Conservation (phyloP, 2,329 filamentous ascomycete species). For the Allantophomopsis lycopodina region DNA sequence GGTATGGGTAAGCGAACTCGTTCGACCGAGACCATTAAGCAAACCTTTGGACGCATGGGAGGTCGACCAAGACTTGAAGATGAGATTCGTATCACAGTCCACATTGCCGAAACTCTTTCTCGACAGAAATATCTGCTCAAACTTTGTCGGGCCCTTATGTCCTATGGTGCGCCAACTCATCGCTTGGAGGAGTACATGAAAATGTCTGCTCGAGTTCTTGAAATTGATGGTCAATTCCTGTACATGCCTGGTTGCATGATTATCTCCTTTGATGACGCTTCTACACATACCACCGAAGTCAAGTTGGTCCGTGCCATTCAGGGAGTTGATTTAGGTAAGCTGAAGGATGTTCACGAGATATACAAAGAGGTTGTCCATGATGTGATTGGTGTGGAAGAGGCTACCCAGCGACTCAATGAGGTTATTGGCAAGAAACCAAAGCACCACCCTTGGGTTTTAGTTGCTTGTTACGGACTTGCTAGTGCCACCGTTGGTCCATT, state of each 20-base stretch:
- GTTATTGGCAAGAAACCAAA: slow-evolving; percentile 32
- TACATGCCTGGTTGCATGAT: slow-evolving; percentile 93
- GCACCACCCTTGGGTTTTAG: slow-evolving; percentile 33
- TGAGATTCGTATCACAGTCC: slow-evolving; percentile 33
- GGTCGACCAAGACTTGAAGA: slow-evolving; percentile 17
- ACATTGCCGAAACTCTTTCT: slow-evolving; percentile 56
- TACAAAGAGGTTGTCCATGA: slow-evolving; percentile 79
- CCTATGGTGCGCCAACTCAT: slow-evolving; percentile 82
- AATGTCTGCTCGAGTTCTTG: slow-evolving; percentile 78
- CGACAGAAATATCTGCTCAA: slow-evolving; percentile 75
- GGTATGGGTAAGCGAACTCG: slow-evolving; percentile 13
- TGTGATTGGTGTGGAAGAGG: slow-evolving; percentile 58
- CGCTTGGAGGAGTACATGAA: slow-evolving; percentile 84
- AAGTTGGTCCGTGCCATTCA: slow-evolving; percentile 57
- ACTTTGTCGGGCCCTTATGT: slow-evolving; percentile 77
- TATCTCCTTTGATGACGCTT: slow-evolving; percentile 69
- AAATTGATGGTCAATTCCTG: slow-evolving; percentile 79
- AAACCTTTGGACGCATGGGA: slow-evolving; percentile 8
- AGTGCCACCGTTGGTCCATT: slow-evolving; percentile 62
- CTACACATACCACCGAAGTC: slow-evolving; percentile 67
- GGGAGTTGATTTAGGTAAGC: slow-evolving; percentile 59
- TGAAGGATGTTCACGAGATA: slow-evolving; percentile 61
- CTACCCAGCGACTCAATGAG: slow-evolving; percentile 44
- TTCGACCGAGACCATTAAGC: slow-evolving; percentile 11
- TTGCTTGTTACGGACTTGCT: slow-evolving; percentile 59